phyloP scores from a whole-genome alignment of 2,329 filamentous ascomycete genomes.

The Colletotrichum sidae region DNA sequence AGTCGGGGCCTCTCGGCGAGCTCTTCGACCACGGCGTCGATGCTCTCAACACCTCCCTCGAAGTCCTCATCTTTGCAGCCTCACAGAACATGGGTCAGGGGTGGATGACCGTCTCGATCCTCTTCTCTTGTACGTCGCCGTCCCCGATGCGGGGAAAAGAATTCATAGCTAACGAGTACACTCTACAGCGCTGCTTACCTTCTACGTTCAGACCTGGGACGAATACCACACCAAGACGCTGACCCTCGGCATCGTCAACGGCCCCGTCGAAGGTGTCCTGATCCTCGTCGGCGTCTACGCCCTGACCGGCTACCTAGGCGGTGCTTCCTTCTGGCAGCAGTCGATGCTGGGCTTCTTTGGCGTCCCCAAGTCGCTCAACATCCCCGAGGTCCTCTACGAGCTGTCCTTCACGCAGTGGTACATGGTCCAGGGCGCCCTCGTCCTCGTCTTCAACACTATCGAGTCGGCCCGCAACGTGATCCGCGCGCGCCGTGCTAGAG shows the following conservation, averaged over 20 bases:
- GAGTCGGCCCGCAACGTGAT: slow-evolving; percentile 87
- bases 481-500: slow-evolving; percentile 78
- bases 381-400: slow-evolving; percentile 80
- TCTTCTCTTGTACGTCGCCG: slow-evolving; percentile 79
- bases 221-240: slow-evolving; percentile 98
- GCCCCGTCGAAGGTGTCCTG: slow-evolving; percentile 93
- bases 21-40: slow-evolving; percentile 98
- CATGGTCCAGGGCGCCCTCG: slow-evolving; percentile 84
- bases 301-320: slow-evolving; percentile 85
- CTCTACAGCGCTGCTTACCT: slow-evolving; percentile 82
- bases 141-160: slow-evolving; percentile 1
- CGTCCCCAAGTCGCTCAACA: slow-evolving; percentile 69
- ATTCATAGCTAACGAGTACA: slow-evolving; percentile 19
- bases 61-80: slow-evolving; percentile 90
- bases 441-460: slow-evolving; percentile 87
- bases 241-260: slow-evolving; percentile 90
- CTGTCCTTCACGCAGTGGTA: slow-evolving; percentile 93
- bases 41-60: slow-evolving; percentile 94
- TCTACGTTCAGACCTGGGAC: slow-evolving; percentile 99
- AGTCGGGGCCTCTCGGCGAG: slow-evolving; percentile 94
- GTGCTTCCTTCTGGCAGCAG: slow-evolving; percentile 93
- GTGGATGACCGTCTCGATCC: slow-evolving; percentile 85
- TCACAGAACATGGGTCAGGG: slow-evolving; percentile 93
- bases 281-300: slow-evolving; percentile 85
- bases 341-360: slow-evolving; percentile 80